Percentiles rank a stretch among this genome's conserved stretches.
These are phyloP conservation scores for Rhamnella rubrinervis DNA, from an alignment of 331 rosid genomes.

Conservation along the genomic window DNA sequence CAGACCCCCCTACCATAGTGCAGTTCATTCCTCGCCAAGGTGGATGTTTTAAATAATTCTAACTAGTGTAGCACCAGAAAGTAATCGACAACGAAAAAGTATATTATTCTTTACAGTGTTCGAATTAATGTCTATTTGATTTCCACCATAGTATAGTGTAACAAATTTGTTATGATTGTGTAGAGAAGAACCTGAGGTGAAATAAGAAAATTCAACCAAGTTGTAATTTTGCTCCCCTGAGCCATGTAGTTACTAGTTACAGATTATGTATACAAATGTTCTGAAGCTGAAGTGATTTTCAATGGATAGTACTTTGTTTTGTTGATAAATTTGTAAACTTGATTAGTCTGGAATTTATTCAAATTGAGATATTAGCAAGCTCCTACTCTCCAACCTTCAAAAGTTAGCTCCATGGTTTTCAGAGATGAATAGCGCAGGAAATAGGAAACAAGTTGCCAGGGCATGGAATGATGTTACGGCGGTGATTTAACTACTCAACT, in stretches of 20 bases:
- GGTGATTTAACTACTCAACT: too few relatives aligned
- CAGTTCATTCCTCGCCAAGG: slow-evolving; percentile 90
- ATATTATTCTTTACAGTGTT: slow-evolving; percentile 24
- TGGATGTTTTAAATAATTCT: slow-evolving; percentile 67
- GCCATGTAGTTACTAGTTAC: slow-evolving; percentile 14
- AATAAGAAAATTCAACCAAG: slow-evolving; percentile 33
- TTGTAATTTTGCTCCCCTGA: slow-evolving; percentile 17
- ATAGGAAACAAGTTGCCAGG: too few relatives aligned
- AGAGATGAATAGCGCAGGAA: too few relatives aligned
- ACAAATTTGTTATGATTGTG: slow-evolving; percentile 33
- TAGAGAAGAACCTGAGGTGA: slow-evolving; percentile 39
- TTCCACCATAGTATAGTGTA: slow-evolving; percentile 32
- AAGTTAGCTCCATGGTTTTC: too few relatives aligned
- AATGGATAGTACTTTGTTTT: too few relatives aligned
- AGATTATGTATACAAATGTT: too few relatives aligned
- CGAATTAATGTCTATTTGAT: slow-evolving; percentile 20
- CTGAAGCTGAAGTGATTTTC: too few relatives aligned
- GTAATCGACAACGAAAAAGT: slow-evolving; percentile 24
- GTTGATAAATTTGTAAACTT: too few relatives aligned
- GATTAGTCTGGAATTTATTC: too few relatives aligned
- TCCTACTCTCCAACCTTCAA: too few relatives aligned
- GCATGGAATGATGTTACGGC: too few relatives aligned
- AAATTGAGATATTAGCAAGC: too few relatives aligned
- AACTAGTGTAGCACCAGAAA: slow-evolving; percentile 21
- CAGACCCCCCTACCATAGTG: slow-evolving; percentile 50